Evolutionary conservation across 1,284 basidiomycete species (phyloP), one percentile per base, ranked within the genome.

Genomic region (Marasmius oreades): DNA sequence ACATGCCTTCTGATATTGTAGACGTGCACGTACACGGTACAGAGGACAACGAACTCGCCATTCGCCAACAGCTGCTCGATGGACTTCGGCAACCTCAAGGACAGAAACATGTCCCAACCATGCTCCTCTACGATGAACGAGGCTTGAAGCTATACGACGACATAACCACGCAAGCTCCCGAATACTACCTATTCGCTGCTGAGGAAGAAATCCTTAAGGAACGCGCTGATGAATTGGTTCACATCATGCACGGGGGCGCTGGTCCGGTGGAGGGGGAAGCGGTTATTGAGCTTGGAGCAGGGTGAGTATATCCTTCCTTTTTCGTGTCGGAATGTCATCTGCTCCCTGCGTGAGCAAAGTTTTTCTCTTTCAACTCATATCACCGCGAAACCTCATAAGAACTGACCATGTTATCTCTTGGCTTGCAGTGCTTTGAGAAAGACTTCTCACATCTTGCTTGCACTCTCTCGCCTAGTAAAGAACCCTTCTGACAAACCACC

Each of bases 111-210:
- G 73, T 98, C 11, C 93, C 95, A 4, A 96, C 93, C 0, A 77
- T 93, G 67, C 81, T 97, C 14, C 79, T 97, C 10, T 97, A 97
- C 71, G 86, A 95, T 64, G 92, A 95, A 68, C 78, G 75, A 24
- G 95, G 95, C 2, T 77, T 98, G 54, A 78, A 82, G 64, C 76
- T 94, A 16, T 95, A 93, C 73, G 92, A 94, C 73, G 78, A 82
- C 52, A 92, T 96, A 58, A 95, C 93, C 0, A 88, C 88, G 14
- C 75, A 86, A 43, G 90, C 82, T 0, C 79, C 84, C 8, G 93
- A 95, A 62, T 98, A 98, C 70, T 98, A 98, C 69, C 80, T 93
- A 20, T 97, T 95, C 71, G 73, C 75, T 6, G 86, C 88, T 0
- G 90, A 91, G 66, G 87, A 92, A 66, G 77, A 83, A 57, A 89